phyloP scores from a whole-genome alignment of 2,329 filamentous ascomycete species.

The Hypoxylon sp. region DNA sequence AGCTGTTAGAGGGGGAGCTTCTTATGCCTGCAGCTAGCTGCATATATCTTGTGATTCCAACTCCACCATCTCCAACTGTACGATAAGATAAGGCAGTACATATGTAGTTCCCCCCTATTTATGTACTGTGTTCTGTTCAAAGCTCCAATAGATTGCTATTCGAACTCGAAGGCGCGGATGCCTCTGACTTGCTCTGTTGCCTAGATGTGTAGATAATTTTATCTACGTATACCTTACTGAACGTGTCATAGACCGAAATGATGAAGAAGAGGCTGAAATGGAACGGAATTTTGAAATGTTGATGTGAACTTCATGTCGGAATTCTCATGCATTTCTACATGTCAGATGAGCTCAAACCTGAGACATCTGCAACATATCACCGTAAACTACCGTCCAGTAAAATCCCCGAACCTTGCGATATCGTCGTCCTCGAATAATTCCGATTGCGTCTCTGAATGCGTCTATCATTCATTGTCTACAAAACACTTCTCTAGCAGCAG shows the following conservation, averaged over 20 bases:
- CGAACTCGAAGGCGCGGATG: conserved; percentile 1
- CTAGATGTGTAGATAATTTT: not conserved
- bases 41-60: conserved; percentile 35
- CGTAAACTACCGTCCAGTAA: not conserved
- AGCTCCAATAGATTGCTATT: conserved; percentile 2
- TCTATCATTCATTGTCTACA: conserved; percentile 4
- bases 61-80: conserved; percentile 35
- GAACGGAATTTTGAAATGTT: not conserved
- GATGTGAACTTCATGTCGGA: not conserved
- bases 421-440: conserved; percentile 10
- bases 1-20: conserved; percentile 16
- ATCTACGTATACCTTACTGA: not conserved
- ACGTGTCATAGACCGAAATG: not conserved
- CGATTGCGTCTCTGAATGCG: conserved; percentile 1
- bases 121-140: not conserved
- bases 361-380: conserved; percentile 20
- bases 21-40: conserved; percentile 17
- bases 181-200: not conserved
- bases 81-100: conserved; percentile 34
- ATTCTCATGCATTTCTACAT: conserved; percentile 4
- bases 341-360: conserved; percentile 27
- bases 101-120: conserved; percentile 18
- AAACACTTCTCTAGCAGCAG: conserved; percentile 6
- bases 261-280: not conserved
- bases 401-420: no score